Conservation (phyloP, 2,329 filamentous ascomycete species). For the Chaetomium sp. region DNA sequence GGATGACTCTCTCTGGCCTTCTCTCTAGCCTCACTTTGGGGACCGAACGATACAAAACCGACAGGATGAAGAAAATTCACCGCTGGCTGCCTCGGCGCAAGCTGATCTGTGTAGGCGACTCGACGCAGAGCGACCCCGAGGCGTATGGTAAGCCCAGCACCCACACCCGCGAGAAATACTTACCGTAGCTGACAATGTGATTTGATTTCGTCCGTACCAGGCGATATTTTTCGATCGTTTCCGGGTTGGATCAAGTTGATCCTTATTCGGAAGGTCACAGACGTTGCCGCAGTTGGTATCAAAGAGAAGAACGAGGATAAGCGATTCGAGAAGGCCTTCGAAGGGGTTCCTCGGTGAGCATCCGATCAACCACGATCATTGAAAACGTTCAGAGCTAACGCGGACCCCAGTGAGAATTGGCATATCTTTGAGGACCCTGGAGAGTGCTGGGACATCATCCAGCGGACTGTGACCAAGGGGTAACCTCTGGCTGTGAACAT, state of each 20-base stretch:
- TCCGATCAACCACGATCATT: too few species aligned
- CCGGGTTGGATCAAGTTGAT: constrained; percentile 77
- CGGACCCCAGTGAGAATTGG: constrained; percentile 51
- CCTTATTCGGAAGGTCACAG: constrained; percentile 75
- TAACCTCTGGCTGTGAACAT: neutral
- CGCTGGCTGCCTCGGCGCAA: constrained; percentile 70
- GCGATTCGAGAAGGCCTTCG: constrained; percentile 79
- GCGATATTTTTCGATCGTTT: constrained; percentile 50
- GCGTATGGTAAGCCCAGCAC: constrained; percentile 60
- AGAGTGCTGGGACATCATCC: constrained; percentile 48
- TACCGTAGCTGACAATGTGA: neutral
- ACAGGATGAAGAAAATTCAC: constrained; percentile 71
- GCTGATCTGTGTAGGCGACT: constrained; percentile 83
- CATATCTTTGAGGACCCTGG: constrained; percentile 72
- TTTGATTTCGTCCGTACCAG: neutral
- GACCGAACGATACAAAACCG: constrained; percentile 80
- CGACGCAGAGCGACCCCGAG: constrained; percentile 86
- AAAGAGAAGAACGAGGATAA: constrained; percentile 65
- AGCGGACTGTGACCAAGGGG: constrained; percentile 23
- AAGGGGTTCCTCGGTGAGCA: constrained; percentile 53
- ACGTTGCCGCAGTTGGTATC: constrained; percentile 63
- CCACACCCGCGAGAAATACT: neutral
- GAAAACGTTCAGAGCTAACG: constrained; percentile 5
- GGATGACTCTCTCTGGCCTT: constrained; percentile 76
- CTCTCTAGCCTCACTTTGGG: constrained; percentile 71